Conservation (phyloP, 768 basidiomycete genomes). For the Melanogaster broomeanus region DNA sequence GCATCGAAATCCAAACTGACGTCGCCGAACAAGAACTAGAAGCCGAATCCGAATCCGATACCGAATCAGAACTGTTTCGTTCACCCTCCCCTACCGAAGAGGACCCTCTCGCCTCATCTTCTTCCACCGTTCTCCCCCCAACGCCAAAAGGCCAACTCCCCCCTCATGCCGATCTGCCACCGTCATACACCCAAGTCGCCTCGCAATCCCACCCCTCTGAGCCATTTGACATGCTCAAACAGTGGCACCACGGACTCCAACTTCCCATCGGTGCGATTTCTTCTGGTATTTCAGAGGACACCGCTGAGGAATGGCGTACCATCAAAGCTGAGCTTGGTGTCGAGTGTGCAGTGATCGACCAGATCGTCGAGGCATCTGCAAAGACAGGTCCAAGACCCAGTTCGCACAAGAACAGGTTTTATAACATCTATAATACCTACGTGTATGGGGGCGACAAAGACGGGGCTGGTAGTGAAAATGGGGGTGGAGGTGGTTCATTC, state of each 20-base stretch:
- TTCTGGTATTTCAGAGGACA: slow-evolving; percentile 65
- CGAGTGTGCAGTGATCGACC: slow-evolving; percentile 76
- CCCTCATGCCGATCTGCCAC: slow-evolving; percentile 56
- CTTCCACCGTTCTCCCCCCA: slow-evolving; percentile 70
- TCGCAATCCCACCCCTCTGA: slow-evolving; percentile 40
- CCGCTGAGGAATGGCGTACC: slow-evolving; percentile 74
- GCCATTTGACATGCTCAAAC: slow-evolving; percentile 59
- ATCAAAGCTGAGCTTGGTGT: slow-evolving; percentile 80
- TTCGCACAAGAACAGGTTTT: slow-evolving; percentile 57
- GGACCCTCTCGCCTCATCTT: slow-evolving; percentile 69
- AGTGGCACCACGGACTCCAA: slow-evolving; percentile 67
- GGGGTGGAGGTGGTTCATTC: slow-evolving; percentile 20
- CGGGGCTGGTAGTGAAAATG: slow-evolving; percentile 20
- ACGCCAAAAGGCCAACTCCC: slow-evolving; percentile 56
- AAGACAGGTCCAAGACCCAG: slow-evolving; percentile 35
- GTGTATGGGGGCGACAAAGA: slow-evolving; percentile 49
- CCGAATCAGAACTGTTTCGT: slow-evolving; percentile 34
- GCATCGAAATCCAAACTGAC: slow-evolving; percentile 69
- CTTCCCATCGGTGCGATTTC: slow-evolving; percentile 43
- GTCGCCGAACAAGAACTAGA: slow-evolving; percentile 38
- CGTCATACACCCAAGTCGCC: slow-evolving; percentile 67
- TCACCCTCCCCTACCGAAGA: slow-evolving; percentile 48
- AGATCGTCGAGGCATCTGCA: slow-evolving; percentile 49
- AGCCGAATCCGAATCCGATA: slow-evolving; percentile 37
- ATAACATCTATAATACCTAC: slow-evolving; percentile 85